A percentile compares a stretch with the other conserved stretches of the same genome.
phyloP scores from a whole-genome alignment of 352 stramenopile genomes.

The Globisporangium cylindrosporum region DNA sequence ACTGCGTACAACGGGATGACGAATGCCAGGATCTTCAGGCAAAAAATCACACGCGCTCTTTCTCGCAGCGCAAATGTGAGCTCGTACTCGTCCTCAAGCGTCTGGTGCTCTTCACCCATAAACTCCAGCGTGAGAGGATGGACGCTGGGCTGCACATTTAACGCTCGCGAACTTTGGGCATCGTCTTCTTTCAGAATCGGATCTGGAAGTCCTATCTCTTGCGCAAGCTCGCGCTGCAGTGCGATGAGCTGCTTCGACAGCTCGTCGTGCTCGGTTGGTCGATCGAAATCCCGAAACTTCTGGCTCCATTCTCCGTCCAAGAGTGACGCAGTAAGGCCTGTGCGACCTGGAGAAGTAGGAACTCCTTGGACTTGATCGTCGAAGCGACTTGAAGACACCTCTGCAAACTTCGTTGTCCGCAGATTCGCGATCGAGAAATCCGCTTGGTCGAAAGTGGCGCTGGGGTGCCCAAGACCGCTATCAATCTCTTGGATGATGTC shows the following conservation, averaged over 20 bases:
- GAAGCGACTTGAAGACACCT: constrained; percentile 27
- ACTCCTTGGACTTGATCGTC: constrained; percentile 28
- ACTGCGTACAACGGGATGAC: constrained; percentile 71
- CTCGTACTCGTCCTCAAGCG: constrained; percentile 74
- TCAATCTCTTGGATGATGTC: constrained; percentile 88
- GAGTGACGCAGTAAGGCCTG: constrained; percentile 44
- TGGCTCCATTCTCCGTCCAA: constrained; percentile 76
- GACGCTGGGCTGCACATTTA: constrained; percentile 65
- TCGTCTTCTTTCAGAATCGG: constrained; percentile 67
- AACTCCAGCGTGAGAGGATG: constrained; percentile 82
- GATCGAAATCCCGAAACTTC: constrained; percentile 79
- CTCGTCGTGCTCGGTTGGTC: constrained; percentile 72
- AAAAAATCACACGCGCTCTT: constrained; percentile 59
- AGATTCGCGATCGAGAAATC: constrained; percentile 24
- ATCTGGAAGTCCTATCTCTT: constrained; percentile 70
- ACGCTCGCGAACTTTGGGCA: constrained; percentile 48
- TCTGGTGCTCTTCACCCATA: constrained; percentile 80
- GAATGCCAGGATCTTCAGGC: constrained; percentile 64
- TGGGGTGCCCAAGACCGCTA: constrained; percentile 44
- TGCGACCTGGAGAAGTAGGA: constrained; percentile 25
- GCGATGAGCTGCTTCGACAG: constrained; percentile 71
- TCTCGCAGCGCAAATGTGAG: constrained; percentile 72
- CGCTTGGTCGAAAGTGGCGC: constrained; percentile 4
- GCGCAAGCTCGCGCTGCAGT: constrained; percentile 64
- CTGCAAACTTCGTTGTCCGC: constrained; percentile 13